Conservation (phyloP, 2,329 filamentous ascomycete genomes). For the Aspergillus aculeatus region DNA sequence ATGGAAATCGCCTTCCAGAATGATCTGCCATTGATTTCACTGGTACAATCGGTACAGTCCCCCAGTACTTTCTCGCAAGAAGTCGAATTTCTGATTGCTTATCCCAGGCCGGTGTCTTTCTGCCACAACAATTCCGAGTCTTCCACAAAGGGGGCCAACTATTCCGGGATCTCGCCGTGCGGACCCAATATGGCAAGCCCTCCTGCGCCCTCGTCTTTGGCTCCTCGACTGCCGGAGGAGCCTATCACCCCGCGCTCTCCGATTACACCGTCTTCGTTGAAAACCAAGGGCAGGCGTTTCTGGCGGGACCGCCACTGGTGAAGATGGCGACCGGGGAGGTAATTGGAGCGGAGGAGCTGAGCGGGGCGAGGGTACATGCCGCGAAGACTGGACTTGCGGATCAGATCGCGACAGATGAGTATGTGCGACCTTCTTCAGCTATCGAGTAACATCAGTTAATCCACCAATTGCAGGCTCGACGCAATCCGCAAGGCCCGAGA, state of each 20-base stretch:
- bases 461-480: too few relatives aligned
- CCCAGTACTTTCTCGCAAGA: too few relatives aligned
- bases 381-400: conserved; percentile 45
- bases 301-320: conserved; percentile 47
- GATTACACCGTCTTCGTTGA: conserved; percentile 47
- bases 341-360: conserved; percentile 43
- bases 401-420: conserved; percentile 46
- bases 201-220: conserved; percentile 49
- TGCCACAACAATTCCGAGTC: conserved; percentile 48
- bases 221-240: conserved; percentile 45
- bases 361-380: conserved; percentile 45
- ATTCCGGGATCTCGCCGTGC: conserved; percentile 43
- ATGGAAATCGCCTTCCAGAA: too few relatives aligned
- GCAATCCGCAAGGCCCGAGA: too few relatives aligned
- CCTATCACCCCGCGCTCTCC: conserved; percentile 44
- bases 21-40: too few relatives aligned
- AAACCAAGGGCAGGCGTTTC: conserved; percentile 46
- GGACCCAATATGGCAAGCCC: conserved; percentile 38
- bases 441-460: too few relatives aligned
- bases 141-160: conserved; percentile 47
- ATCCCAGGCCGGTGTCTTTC: conserved; percentile 39
- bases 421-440: conserved; percentile 22
- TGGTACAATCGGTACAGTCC: too few relatives aligned
- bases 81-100: too few relatives aligned
- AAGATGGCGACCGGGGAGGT: conserved; percentile 50